These are phyloP conservation scores for Boehmeria nivea DNA, from an alignment of 306 rosid species.

Conservation along the genomic window DNA sequence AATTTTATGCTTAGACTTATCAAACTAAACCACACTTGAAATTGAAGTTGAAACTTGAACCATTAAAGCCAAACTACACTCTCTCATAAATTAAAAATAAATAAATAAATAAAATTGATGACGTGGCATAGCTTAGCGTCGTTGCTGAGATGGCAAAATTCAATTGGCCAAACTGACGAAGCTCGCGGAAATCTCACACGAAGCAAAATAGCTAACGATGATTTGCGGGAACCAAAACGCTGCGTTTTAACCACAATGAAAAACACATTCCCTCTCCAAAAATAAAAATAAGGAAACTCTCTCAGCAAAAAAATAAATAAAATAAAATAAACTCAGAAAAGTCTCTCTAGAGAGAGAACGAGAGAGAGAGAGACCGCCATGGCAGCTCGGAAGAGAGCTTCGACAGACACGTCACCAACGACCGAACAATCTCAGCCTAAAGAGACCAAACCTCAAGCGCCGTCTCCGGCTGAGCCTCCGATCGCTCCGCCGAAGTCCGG, in stretches of 20 bases:
- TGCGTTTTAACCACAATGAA: no score
- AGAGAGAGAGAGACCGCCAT: conserved; percentile 29
- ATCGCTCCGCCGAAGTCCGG: conserved; percentile 66
- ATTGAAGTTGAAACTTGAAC: no score
- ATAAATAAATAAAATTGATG: no score
- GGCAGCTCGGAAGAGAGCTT: conserved; percentile 76
- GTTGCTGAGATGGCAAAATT: no score
- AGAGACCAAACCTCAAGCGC: conserved; percentile 26
- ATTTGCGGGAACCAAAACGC: no score
- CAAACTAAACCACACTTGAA: no score
- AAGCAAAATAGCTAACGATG: no score
- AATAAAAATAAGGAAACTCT: no score
- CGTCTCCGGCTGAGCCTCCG: conserved; percentile 35
- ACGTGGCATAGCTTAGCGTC: no score
- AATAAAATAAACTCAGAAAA: neutral
- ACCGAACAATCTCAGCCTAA: conserved; percentile 20
- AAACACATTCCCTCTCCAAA: neutral
- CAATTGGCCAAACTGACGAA: neutral
- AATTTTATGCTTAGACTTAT: no score
- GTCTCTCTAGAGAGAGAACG: neutral
- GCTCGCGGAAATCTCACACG: neutral
- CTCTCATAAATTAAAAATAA: no score
- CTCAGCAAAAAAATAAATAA: neutral
- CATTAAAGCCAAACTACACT: no score
- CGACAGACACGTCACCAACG: conserved; percentile 28